phyloP scores from a whole-genome alignment of 106 monocot species.

The Gastrodia elata region DNA sequence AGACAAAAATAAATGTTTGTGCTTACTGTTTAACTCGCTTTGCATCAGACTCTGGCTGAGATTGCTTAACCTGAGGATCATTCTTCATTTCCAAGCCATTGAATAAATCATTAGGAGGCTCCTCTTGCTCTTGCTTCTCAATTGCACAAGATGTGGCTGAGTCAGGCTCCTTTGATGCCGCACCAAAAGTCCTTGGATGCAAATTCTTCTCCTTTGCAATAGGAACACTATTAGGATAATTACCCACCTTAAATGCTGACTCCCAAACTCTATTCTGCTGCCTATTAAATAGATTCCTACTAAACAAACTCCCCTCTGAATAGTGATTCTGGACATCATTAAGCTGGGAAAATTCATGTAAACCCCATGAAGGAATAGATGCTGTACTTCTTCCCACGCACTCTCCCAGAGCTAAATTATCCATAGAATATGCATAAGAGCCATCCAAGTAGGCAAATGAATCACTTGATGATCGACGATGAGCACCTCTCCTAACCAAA shows the following conservation, averaged over 20 bases:
- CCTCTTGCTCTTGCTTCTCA: constrained; percentile 30
- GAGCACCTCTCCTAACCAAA: constrained; percentile 34
- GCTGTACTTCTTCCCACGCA: constrained; percentile 8
- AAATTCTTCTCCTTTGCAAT: constrained; percentile 20
- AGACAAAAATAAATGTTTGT: background rate
- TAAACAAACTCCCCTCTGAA: constrained; percentile 18
- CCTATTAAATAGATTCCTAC: constrained; percentile 16
- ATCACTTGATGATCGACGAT: constrained; percentile 89
- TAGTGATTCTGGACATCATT: constrained; percentile 19
- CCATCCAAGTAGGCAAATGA: constrained; percentile 72
- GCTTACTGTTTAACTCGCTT: constrained; percentile 79
- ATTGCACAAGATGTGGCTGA: background rate
- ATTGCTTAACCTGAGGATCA: constrained; percentile 18
- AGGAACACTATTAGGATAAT: constrained; percentile 12
- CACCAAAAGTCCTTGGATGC: constrained; percentile 13
- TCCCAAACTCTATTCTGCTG: constrained; percentile 39
- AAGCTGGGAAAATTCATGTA: constrained; percentile 23
- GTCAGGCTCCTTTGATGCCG: constrained; percentile 19
- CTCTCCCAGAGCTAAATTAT: constrained; percentile 24
- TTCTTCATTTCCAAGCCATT: constrained; percentile 27
- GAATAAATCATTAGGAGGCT: constrained; percentile 18
- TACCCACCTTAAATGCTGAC: constrained; percentile 15
- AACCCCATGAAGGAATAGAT: constrained; percentile 22
- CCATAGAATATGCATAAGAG: constrained; percentile 22
- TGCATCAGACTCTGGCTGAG: constrained; percentile 40